Conservation (phyloP, 352 stramenopile species). For the Vaucheria bursata region DNA sequence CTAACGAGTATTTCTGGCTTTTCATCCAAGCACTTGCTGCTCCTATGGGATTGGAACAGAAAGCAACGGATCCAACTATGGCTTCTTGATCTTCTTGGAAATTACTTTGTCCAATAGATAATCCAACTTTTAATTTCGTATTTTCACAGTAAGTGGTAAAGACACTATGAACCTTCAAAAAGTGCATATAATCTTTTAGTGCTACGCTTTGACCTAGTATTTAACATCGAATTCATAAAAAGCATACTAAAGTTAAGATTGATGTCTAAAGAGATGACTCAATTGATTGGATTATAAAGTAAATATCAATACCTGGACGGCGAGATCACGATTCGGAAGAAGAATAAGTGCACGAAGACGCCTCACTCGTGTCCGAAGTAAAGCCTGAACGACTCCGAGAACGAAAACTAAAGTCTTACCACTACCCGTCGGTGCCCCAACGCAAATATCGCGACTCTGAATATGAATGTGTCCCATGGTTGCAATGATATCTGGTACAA, state of each 20-base stretch:
- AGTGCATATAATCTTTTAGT: background rate
- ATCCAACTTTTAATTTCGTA: constrained; percentile 29
- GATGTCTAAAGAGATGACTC: too few species aligned
- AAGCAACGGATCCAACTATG: constrained; percentile 22
- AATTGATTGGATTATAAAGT: too few species aligned
- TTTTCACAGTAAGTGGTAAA: constrained; percentile 28
- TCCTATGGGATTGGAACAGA: background rate
- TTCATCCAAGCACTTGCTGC: background rate
- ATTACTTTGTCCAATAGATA: constrained; percentile 46
- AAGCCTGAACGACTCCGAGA: constrained; percentile 73
- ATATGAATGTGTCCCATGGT: constrained; percentile 42
- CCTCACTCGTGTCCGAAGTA: constrained; percentile 34
- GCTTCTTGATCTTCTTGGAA: constrained; percentile 43
- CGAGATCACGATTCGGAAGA: constrained; percentile 89
- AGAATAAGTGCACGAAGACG: constrained; percentile 86
- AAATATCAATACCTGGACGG: constrained; percentile 65
- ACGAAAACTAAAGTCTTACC: constrained; percentile 96
- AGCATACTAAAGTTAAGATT: background rate
- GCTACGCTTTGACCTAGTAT: background rate
- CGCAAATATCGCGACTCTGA: constrained; percentile 77
- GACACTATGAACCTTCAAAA: constrained; percentile 29
- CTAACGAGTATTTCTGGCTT: background rate
- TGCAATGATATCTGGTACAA: constrained; percentile 44
- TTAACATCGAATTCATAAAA: background rate
- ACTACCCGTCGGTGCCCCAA: constrained; percentile 88